Percentiles rank a stretch among this genome's conserved stretches.
Evolutionary conservation across 140 eudicot species (phyloP).

Genomic region (Bidens hawaiensis): DNA sequence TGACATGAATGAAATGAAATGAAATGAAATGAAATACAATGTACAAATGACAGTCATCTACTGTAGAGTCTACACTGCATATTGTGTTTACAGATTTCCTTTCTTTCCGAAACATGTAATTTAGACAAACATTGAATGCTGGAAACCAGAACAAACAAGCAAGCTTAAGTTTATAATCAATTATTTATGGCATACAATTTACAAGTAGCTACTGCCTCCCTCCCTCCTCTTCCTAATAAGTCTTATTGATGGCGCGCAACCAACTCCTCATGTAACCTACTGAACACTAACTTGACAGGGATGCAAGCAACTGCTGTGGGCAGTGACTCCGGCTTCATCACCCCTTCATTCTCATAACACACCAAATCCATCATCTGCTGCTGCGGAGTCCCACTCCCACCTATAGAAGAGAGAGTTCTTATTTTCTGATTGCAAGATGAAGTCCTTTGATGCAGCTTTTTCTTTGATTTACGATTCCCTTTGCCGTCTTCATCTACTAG

Average conservation of each 20-base stretch:
- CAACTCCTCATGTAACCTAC: slow-evolving; percentile 91
- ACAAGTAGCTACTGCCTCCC: slow-evolving; percentile 36
- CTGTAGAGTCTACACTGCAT: slow-evolving; percentile 28
- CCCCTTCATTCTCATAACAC: slow-evolving; percentile 35
- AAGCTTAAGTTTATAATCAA: slow-evolving; percentile 17
- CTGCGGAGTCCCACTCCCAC: slow-evolving; percentile 46
- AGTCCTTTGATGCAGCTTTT: slow-evolving; percentile 42
- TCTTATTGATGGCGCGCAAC: slow-evolving; percentile 62
- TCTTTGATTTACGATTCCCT: slow-evolving; percentile 19
- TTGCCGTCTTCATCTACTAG: slow-evolving; percentile 25
- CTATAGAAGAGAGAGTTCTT: slow-evolving; percentile 69
- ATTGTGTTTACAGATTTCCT: slow-evolving; percentile 9
- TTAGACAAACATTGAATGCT: not conserved
- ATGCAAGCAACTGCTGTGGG: slow-evolving; percentile 84
- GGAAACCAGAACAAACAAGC: slow-evolving; percentile 5
- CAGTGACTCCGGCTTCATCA: slow-evolving; percentile 47
- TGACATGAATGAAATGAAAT: not conserved
- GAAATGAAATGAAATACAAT: slow-evolving; percentile 1
- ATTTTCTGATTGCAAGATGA: slow-evolving; percentile 58
- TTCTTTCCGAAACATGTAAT: slow-evolving; percentile 13
- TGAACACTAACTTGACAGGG: slow-evolving; percentile 87
- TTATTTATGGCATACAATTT: slow-evolving; percentile 40
- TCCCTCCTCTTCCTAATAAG: too few relatives aligned
- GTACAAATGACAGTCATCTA: slow-evolving; percentile 18
- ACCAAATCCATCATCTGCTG: slow-evolving; percentile 26